Evolutionary conservation across 768 basidiomycete species (phyloP).

Genomic region (Leccinum fibrillosum): DNA sequence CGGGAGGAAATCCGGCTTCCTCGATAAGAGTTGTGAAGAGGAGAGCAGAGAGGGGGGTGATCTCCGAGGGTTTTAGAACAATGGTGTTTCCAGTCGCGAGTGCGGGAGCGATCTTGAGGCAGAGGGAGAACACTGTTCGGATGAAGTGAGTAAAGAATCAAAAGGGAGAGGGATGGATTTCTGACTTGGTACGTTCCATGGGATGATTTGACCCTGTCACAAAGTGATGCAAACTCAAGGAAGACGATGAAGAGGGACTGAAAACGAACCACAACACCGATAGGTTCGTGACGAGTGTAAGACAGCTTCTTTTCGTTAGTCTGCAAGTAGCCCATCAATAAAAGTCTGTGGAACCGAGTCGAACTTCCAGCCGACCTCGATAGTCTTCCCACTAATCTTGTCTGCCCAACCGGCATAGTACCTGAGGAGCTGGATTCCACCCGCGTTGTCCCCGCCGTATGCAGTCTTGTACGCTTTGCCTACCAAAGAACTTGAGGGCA

Average conservation of each 20-base stretch:
- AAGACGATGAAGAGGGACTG: background rate
- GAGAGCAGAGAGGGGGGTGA: constrained; percentile 9
- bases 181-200: constrained; percentile 10
- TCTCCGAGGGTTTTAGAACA: constrained; percentile 11
- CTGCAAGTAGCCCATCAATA: background rate
- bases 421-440: background rate
- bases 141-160: background rate
- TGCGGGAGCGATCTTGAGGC: constrained; percentile 8
- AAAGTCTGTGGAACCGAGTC: background rate
- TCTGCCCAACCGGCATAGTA: constrained; percentile 16
- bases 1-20: constrained; percentile 8
- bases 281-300: constrained; percentile 11
- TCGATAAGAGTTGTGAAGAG: constrained; percentile 4
- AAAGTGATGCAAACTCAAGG: background rate
- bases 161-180: background rate
- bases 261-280: constrained; percentile 11
- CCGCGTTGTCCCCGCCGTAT: background rate
- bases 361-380: background rate
- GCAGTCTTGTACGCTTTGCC: constrained; percentile 9
- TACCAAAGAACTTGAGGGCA: background rate
- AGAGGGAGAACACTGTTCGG: constrained; percentile 5
- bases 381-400: constrained; percentile 8
- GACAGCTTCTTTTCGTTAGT: constrained; percentile 3
- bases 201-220: constrained; percentile 11
- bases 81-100: constrained; percentile 10